These are phyloP conservation scores for Prunus kanzakura DNA, from an alignment of 306 rosid species.

Conservation along the genomic window DNA sequence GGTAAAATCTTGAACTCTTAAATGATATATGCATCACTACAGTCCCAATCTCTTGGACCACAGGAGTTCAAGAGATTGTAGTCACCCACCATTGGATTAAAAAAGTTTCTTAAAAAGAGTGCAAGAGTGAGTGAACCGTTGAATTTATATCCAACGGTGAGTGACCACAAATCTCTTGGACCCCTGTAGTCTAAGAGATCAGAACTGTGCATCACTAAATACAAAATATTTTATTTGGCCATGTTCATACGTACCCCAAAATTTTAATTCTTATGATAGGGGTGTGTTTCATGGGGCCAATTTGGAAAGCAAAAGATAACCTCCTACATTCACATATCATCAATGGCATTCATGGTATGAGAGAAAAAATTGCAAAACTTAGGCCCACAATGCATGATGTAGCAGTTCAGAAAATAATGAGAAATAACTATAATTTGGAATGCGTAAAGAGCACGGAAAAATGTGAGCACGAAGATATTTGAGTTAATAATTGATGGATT, in stretches of 20 bases:
- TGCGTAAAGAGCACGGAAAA: background rate
- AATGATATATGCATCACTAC: background rate
- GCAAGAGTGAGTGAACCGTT: too few species aligned
- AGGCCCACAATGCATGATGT: conserved; percentile 10
- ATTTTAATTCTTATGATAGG: background rate
- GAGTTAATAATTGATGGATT: background rate
- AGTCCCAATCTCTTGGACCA: too few species aligned
- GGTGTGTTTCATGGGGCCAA: conserved; percentile 12
- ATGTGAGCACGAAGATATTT: background rate
- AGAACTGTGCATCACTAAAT: background rate
- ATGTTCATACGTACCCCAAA: background rate
- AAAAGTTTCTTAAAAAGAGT: too few species aligned
- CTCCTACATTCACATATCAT: background rate
- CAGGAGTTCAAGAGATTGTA: too few species aligned
- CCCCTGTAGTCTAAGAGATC: too few species aligned
- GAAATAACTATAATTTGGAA: background rate
- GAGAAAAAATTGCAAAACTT: background rate
- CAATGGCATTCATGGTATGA: conserved; percentile 22
- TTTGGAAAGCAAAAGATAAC: conserved; percentile 23
- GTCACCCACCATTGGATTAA: too few species aligned
- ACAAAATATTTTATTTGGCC: background rate
- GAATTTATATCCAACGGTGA: too few species aligned
- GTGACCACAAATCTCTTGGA: too few species aligned
- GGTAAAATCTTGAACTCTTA: background rate
- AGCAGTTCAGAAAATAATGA: conserved; percentile 26